Percentiles rank a stretch among this genome's conserved stretches.
Conservation (phyloP, 78 protist genomes). For the Emiliania huxleyi region DNA sequence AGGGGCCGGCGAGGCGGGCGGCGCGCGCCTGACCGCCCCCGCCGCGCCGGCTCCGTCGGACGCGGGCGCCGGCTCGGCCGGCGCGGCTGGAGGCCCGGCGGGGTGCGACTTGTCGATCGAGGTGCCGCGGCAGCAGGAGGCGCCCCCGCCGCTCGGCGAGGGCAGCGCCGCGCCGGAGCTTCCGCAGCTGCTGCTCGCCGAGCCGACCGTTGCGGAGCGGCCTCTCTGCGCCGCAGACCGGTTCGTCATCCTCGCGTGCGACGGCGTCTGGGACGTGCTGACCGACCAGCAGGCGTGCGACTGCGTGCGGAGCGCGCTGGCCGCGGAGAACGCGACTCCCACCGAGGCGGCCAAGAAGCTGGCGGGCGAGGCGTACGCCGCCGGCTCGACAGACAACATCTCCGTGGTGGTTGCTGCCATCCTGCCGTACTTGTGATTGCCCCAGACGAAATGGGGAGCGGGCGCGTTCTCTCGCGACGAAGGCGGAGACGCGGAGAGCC, state of each 20-base stretch:
- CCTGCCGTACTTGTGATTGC: too few species aligned
- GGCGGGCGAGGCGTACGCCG: neutral
- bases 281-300: neutral
- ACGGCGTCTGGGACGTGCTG: slow-evolving; percentile 3
- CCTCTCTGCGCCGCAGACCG: neutral
- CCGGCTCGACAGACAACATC: neutral
- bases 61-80: neutral
- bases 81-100: neutral
- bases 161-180: neutral
- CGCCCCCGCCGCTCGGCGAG: neutral
- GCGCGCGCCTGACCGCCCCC: neutral
- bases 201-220: neutral
- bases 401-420: neutral
- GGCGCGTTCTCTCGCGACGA: too few species aligned
- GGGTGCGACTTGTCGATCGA: too few species aligned
- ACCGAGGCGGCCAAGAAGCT: neutral
- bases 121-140: too few species aligned
- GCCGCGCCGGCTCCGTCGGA: neutral
- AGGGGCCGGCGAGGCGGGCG: neutral
- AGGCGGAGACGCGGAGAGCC: too few species aligned
- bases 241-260: neutral
- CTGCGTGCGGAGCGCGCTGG: neutral
- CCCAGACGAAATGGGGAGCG: too few species aligned
- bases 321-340: neutral
- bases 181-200: neutral